Conservation (phyloP, 768 basidiomycete genomes). For the Tricholomella constricta region DNA sequence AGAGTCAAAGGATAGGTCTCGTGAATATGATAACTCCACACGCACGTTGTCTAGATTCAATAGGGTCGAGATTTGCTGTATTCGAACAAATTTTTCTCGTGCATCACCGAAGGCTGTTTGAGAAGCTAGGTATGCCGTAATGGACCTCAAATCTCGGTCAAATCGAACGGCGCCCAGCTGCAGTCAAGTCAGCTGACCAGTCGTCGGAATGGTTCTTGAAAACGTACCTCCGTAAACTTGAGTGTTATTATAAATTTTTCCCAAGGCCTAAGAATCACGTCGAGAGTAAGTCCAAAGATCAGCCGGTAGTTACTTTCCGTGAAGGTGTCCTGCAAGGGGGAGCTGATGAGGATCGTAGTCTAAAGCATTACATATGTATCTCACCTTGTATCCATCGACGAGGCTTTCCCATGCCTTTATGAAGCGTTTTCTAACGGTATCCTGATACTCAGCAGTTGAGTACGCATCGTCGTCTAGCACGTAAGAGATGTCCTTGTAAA, state of each 20-base stretch:
- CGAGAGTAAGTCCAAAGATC: conserved; percentile 84
- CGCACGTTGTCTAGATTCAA: conserved; percentile 83
- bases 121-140: conserved; percentile 80
- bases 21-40: conserved; percentile 1
- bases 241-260: conserved; percentile 83
- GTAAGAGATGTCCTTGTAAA: conserved; percentile 90
- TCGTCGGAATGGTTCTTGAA: not conserved
- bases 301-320: conserved; percentile 87
- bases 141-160: conserved; percentile 86
- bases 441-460: conserved; percentile 79
- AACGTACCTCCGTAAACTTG: conserved; percentile 82
- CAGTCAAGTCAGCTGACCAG: conserved; percentile 1
- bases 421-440: conserved; percentile 88
- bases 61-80: conserved; percentile 92
- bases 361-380: not conserved
- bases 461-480: conserved; percentile 89
- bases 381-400: conserved; percentile 85
- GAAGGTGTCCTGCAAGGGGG: conserved; percentile 65
- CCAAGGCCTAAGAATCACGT: conserved; percentile 92
- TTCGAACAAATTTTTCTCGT: conserved; percentile 85
- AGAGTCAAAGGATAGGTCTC: not conserved
- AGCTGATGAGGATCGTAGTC: not conserved
- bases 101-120: conserved; percentile 91
- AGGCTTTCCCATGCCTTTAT: conserved; percentile 84
- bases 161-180: conserved; percentile 96